phyloP scores from a whole-genome alignment of 208 protist genomes.

The Trypanosoma avium region DNA sequence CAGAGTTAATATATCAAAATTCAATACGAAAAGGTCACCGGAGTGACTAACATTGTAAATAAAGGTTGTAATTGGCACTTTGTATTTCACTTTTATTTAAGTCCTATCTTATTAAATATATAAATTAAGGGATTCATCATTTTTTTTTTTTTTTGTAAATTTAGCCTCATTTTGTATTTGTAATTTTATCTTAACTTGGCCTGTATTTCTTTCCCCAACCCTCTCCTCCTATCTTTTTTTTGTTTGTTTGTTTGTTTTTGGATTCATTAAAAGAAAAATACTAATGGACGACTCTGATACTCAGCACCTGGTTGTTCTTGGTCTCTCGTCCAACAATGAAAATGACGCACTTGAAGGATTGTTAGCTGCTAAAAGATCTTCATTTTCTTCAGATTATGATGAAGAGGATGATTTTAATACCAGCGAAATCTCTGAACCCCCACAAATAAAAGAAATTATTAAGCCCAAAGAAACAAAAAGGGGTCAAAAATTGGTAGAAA shows the following conservation, averaged over 20 bases:
- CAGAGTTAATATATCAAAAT: constrained; percentile 48
- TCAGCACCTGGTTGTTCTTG: constrained; percentile 45
- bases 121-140: too few species aligned
- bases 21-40: constrained; percentile 3
- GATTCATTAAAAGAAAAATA: constrained; percentile 27
- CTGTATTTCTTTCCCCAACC: neutral
- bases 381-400: neutral
- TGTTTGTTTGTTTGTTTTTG: neutral
- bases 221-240: neutral
- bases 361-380: neutral
- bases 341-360: constrained; percentile 45
- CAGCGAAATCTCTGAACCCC: neutral
- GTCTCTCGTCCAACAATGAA: constrained; percentile 37
- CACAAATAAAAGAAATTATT: too few species aligned
- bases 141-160: too few species aligned
- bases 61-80: too few species aligned
- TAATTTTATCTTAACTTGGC: too few species aligned
- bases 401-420: neutral
- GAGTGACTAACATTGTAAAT: neutral
- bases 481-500: too few species aligned
- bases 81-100: too few species aligned
- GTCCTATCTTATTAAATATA: too few species aligned
- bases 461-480: too few species aligned
- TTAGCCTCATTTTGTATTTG: too few species aligned
- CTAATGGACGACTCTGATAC: constrained; percentile 26